phyloP scores from a whole-genome alignment of 352 stramenopile genomes.

The Phytophthora pisi region DNA sequence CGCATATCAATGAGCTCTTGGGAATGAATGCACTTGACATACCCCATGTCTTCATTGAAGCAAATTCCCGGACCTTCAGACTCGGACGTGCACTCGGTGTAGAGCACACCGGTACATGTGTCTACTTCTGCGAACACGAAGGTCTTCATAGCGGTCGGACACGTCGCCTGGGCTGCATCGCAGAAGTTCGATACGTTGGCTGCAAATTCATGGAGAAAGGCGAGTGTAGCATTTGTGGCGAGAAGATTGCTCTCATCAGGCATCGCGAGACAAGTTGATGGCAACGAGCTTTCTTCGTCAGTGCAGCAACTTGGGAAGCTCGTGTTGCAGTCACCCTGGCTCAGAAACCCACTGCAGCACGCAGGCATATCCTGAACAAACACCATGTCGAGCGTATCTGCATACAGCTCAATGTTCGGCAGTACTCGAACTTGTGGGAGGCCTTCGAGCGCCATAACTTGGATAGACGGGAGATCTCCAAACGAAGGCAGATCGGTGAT shows the following conservation, averaged over 20 bases:
- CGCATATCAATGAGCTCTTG: constrained; percentile 34
- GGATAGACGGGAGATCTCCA: constrained; percentile 16
- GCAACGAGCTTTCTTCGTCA: constrained; percentile 1
- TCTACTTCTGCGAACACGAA: constrained; percentile 1
- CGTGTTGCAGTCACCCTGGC: constrained; percentile 31
- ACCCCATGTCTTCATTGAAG: constrained; percentile 34
- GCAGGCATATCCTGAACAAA: constrained; percentile 28
- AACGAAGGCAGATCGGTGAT: constrained; percentile 19
- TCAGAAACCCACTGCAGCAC: constrained; percentile 41
- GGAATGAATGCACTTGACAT: constrained; percentile 22
- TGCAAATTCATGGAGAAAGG: constrained; percentile 16
- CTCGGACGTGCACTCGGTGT: constrained; percentile 24
- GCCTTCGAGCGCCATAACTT: constrained; percentile 27
- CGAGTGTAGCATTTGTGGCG: constrained; percentile 14
- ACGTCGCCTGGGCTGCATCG: constrained; percentile 23
- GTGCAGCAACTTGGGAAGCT: constrained; percentile 35
- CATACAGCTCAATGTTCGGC: constrained; percentile 24
- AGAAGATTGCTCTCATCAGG: constrained; percentile 13
- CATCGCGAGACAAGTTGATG: constrained; percentile 19
- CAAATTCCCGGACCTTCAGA: constrained; percentile 30
- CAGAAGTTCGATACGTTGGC: constrained; percentile 31
- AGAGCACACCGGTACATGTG: constrained; percentile 30
- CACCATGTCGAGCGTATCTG: constrained; percentile 27
- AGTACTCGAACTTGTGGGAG: constrained; percentile 22
- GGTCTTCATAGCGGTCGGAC: background rate